Base-by-base conservation (phyloP, 164 flowering plant species). In the Kingdonia uniflora region DNA sequence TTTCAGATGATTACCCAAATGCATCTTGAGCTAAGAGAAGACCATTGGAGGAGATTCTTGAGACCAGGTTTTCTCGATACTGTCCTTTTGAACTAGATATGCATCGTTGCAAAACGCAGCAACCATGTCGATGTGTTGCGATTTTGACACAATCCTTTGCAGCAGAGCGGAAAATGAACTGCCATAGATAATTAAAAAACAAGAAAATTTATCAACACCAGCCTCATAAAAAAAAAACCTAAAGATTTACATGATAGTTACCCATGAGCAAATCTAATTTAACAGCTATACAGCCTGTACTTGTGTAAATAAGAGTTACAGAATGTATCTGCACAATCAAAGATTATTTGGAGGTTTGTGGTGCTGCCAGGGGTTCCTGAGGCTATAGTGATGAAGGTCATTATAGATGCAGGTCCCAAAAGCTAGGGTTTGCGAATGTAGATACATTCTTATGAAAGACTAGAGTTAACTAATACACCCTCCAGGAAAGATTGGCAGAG, bases 41-140 rank as follows among this genome's bases (percentile, higher is more conserved):
- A n/a, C 70, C 78, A 59, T 76, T 69, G 20, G 62, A 41, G 21
- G 73, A 63, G 29, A 80, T 73, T 66, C 65, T 67, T 19, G 68
- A 57, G 23, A 75, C 53, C 72, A 80, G 63, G 5, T 49, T 57
- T 21, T 71, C 69, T 51, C 62, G 68, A 19, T 63, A 52, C 26
- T 67, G 65, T 50, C 81, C 85, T 17, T 48, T 71, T 22, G 85
- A 55, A 51, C 59, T 67, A 35, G 44, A 24, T 26, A 80, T 67
- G 66, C 81, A 74, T 33, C 60, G 63, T 65, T 75, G 77, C 61
- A 80, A 47, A 50, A 75, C 79, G 51, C 78, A 69, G 33, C 81
- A 76, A 2, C 85, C 85, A 60, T 73, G 75, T 44, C 55, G 72
- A 59, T 80, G 78, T 35, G 73, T 75, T 15, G 80, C 80, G 49